These are phyloP conservation scores for Penicillium pulvis DNA, from an alignment of 495 filamentous ascomycete species.

Conservation along the genomic window DNA sequence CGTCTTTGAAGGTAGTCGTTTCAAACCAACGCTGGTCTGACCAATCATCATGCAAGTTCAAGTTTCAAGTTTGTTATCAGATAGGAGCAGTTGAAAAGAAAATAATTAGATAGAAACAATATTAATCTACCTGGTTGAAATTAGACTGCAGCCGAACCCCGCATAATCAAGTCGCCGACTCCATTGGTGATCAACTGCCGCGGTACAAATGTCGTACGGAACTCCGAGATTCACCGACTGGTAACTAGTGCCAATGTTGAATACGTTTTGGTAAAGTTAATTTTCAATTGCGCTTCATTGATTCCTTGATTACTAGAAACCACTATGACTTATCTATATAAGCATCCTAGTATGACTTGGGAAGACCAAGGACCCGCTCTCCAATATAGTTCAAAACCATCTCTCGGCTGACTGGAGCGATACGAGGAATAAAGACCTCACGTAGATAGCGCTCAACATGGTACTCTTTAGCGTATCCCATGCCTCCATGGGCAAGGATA, in stretches of 20 bases:
- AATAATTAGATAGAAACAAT: no score
- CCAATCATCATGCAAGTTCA: background rate
- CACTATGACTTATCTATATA: background rate
- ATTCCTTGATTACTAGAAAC: background rate
- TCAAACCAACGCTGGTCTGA: background rate
- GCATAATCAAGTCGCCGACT: background rate
- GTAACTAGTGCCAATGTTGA: no score
- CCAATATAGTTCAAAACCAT: slow-evolving; percentile 77
- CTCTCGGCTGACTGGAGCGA: slow-evolving; percentile 75
- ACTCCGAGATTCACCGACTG: background rate
- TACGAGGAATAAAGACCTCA: slow-evolving; percentile 73
- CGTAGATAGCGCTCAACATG: slow-evolving; percentile 77
- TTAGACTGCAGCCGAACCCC: background rate
- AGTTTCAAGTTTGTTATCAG: background rate
- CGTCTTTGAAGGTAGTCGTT: background rate
- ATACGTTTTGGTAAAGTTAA: no score
- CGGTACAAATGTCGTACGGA: background rate
- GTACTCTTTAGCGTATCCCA: slow-evolving; percentile 79
- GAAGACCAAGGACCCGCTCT: slow-evolving; percentile 60
- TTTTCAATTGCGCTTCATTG: no score
- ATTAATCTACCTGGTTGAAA: no score
- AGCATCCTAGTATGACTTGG: slow-evolving; percentile 47
- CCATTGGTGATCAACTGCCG: background rate
- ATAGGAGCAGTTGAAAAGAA: no score
- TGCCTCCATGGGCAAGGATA: slow-evolving; percentile 68